Base-by-base conservation (phyloP, 2,329 filamentous ascomycete genomes). In the Juglanconis sp. region DNA sequence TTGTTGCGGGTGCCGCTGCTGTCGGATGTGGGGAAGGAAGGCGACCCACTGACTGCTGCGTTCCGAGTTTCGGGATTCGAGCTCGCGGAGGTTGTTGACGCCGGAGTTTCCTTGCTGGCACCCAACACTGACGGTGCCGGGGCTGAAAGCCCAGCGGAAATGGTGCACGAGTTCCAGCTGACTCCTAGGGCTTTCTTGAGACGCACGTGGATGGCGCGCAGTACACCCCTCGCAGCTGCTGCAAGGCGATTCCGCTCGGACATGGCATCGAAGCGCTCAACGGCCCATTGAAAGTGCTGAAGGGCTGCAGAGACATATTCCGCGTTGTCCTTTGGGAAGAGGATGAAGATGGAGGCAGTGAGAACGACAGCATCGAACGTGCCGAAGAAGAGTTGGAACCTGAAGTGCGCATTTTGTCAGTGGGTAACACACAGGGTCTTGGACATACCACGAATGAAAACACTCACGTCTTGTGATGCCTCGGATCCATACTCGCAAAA, bases 351-450 rank as follows among this genome's bases (percentile, higher is more conserved):
- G 17, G 83, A 81, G 0, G 85, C 81, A 56, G 87, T 76, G 58
- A 87, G 75, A 15, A 87, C 82, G 24, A 87, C 80, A 13, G 85
- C 85, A 65, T 88, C 85, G 61, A 88, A 87, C 6, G 83, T 87
- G 56, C 83, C 83, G 56, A 86, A 86, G 68, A 87, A 87, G 3
- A 87, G 74, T 15, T 79, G 76, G 65, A 84, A 84, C 31, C 75
- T 79, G 48, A 30, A 10, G 13, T 11, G 9, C n/a, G 15, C 3
- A 34, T 11, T n/a, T 2, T 30, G 47, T 40, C 11, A 53, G 24
- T 2, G 2, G 2, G 24, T 24, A 24, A 24, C 24, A 24, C 24
- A 24, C 24, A 24, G 24, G 2, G 24, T 24, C 24, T 24, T 24
- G 2, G 24, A 24, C 24, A 24, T 24, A 42, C 40, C 31, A 32